These are phyloP conservation scores for Salvia splendens DNA, from an alignment of 257 asterid genomes.

Conservation along the genomic window DNA sequence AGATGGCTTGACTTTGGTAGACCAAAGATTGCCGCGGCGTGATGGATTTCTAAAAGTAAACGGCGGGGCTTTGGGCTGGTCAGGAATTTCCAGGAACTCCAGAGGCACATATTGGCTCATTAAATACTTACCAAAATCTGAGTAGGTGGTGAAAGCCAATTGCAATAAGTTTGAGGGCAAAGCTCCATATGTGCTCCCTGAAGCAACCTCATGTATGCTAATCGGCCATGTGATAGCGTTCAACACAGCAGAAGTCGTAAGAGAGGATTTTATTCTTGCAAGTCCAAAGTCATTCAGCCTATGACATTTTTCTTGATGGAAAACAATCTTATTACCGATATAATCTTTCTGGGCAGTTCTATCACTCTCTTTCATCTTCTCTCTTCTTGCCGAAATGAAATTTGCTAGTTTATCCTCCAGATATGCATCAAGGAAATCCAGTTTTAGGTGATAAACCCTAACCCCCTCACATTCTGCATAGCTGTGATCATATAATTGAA, in stretches of 20 bases:
- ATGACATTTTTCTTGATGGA: slow-evolving; percentile 47
- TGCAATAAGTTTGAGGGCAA: slow-evolving; percentile 50
- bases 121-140: slow-evolving; percentile 34
- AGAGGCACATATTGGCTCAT: slow-evolving; percentile 34
- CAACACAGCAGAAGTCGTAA: slow-evolving; percentile 34
- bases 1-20: slow-evolving; percentile 44
- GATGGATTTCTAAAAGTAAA: slow-evolving; percentile 56
- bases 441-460: slow-evolving; percentile 42
- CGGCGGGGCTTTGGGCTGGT: slow-evolving; percentile 41
- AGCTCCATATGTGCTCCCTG: slow-evolving; percentile 47
- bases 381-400: slow-evolving; percentile 36
- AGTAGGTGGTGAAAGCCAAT: slow-evolving; percentile 46
- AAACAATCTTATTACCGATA: slow-evolving; percentile 16
- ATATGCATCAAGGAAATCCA: slow-evolving; percentile 54
- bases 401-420: slow-evolving; percentile 49
- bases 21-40: slow-evolving; percentile 47
- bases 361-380: slow-evolving; percentile 32
- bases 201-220: slow-evolving; percentile 67
- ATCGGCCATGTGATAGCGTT: slow-evolving; percentile 57
- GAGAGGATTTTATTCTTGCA: slow-evolving; percentile 33
- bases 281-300: slow-evolving; percentile 41
- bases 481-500: slow-evolving; percentile 43
- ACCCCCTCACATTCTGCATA: slow-evolving; percentile 36
- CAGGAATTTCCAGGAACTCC: slow-evolving; percentile 49
- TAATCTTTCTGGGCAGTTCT: slow-evolving; percentile 32